Evolutionary conservation across 257 asterid genomes (phyloP), one percentile per base, ranked within the genome.

Genomic region (Gentiana dahurica): DNA sequence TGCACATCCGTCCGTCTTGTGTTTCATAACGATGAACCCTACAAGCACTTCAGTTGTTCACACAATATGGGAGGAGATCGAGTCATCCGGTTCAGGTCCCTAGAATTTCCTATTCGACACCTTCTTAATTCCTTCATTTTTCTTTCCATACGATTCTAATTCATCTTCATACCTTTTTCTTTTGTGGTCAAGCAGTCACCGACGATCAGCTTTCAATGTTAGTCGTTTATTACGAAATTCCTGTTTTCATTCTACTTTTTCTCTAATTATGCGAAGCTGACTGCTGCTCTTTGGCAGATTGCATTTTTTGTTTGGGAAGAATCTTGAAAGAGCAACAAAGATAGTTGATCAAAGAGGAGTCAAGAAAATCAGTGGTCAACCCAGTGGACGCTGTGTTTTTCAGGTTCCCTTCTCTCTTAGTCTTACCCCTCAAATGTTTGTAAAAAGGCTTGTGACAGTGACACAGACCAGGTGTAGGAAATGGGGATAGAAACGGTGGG

Each of bases 281-380:
- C 8, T 57, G 34, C 6, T 38, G 38, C 6, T 24, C 24, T 49
- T 12, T 1, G 49, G 8, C 78, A 91, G 97, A 70, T 72, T 91
- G 87, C 81, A 87, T 71, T 87, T 85, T 63, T 49, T 87, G 47
- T 85, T 83, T 57, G 98, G 97, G 68, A 91, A 83, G 53, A 87
- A 85, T 71, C 76, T 92, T 24, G 98, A 88, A 75, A 76, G 74
- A 58, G 97, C 97, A 1, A 73, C 82, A 12, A 75, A 81, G 78
- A 88, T 92, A 34, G 87, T 83, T 51, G 95, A 92, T 68, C 87
- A 81, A 58, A 78, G 77, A 24, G 93, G 95, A 3, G 96, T 92
- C 32, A 80, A 79, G 87, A 81, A 80, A 71, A 85, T 92, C 39
- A 81, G 72, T 11, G 97, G 95, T 8, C 64, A 73, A 49, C 80